Percentiles rank a stretch among this genome's conserved stretches.
Conservation (phyloP, 257 asterid species). For the Solanum infundibuliforme region DNA sequence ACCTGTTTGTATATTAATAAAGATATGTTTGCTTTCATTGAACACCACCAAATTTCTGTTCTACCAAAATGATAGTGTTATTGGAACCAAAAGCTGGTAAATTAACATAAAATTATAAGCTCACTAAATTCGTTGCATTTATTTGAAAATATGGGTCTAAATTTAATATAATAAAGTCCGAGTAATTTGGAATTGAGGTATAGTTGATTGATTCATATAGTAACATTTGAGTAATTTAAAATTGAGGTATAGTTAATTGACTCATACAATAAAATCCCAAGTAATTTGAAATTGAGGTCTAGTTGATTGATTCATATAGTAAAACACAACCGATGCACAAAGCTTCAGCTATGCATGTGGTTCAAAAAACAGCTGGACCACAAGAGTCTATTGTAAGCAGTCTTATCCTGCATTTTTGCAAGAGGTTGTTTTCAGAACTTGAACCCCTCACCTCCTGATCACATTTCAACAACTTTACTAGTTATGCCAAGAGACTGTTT, state of each 20-base stretch:
- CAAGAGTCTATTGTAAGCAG: too few relatives aligned
- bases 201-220: background rate
- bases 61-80: background rate
- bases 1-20: background rate
- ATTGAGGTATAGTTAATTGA: background rate
- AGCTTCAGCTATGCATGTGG: fast-evolving
- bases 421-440: background rate
- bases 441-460: background rate
- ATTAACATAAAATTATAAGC: background rate
- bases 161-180: background rate
- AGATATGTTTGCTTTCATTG: background rate
- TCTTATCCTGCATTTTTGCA: background rate
- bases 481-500: background rate
- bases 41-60: background rate
- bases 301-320: background rate
- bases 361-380: too few relatives aligned
- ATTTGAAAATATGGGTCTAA: background rate
- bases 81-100: background rate
- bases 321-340: background rate
- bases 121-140: background rate
- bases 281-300: background rate
- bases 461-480: background rate
- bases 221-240: too few relatives aligned
- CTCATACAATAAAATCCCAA: fast-evolving
- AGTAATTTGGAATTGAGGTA: background rate